phyloP scores from a whole-genome alignment of 345 rosid species.

The Boechera stricta region DNA sequence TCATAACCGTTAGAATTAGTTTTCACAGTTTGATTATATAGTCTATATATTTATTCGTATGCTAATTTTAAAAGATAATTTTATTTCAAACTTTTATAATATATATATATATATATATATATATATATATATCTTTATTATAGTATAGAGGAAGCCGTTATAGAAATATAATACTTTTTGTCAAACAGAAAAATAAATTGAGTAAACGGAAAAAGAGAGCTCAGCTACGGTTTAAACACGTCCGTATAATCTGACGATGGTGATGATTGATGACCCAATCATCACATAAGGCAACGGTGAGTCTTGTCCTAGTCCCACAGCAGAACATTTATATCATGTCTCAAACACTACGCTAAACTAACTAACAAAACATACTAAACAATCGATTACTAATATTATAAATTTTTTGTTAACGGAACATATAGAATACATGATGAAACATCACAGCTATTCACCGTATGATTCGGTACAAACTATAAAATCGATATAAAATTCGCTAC shows the following conservation, averaged over 20 bases:
- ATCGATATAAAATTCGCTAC: not conserved
- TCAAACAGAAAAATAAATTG: too few relatives aligned
- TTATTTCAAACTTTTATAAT: not conserved
- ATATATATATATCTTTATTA: too few relatives aligned
- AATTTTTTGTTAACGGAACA: not conserved
- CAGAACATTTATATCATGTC: too few relatives aligned
- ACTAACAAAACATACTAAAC: not conserved
- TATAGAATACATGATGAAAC: not conserved
- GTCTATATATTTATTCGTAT: not conserved
- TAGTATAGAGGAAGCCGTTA: too few relatives aligned
- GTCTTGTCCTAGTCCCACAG: not conserved
- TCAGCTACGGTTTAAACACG: not conserved
- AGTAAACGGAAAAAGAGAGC: not conserved
- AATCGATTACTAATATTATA: not conserved
- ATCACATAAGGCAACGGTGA: not conserved
- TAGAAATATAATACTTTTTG: too few relatives aligned
- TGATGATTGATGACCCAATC: not conserved
- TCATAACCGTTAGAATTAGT: not conserved
- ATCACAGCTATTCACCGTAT: not conserved
- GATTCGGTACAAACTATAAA: too few relatives aligned
- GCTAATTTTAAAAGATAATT: not conserved
- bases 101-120: too few relatives aligned
- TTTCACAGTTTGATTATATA: not conserved
- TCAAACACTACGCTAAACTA: not conserved
- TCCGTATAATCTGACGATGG: not conserved